Percentiles rank a stretch among this genome's conserved stretches.
These are phyloP conservation scores for Fraxinus anomala DNA, from an alignment of 257 asterid species.

Conservation along the genomic window DNA sequence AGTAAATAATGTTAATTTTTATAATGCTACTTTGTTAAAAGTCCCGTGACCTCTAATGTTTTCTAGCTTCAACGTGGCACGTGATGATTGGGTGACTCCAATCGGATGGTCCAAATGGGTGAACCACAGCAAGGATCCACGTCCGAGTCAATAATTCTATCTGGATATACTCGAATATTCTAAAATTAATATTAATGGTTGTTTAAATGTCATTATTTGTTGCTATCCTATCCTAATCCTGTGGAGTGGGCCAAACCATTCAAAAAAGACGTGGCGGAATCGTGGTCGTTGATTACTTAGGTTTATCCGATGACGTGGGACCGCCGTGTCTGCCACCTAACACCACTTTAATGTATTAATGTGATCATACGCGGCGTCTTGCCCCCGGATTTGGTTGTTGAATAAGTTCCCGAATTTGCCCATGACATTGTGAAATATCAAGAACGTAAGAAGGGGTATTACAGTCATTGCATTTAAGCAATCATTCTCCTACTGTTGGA, in stretches of 20 bases:
- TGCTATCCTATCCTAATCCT: slow-evolving; percentile 38
- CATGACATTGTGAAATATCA: slow-evolving; percentile 10
- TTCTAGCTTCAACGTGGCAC: slow-evolving; percentile 25
- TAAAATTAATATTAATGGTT: background rate
- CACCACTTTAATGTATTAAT: background rate
- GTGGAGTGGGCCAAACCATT: slow-evolving; percentile 31
- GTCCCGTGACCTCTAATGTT: background rate
- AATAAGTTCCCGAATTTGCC: slow-evolving; percentile 28
- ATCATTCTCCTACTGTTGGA: slow-evolving; percentile 23
- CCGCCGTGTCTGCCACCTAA: slow-evolving; percentile 32
- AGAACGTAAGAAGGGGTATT: slow-evolving; percentile 24
- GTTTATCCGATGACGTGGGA: slow-evolving; percentile 49
- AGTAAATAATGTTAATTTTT: too few species aligned
- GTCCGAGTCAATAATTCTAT: slow-evolving; percentile 50
- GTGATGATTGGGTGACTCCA: slow-evolving; percentile 14
- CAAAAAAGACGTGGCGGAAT: slow-evolving; percentile 38
- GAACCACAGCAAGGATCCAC: slow-evolving; percentile 77
- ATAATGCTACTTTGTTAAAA: background rate
- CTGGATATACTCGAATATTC: slow-evolving; percentile 83
- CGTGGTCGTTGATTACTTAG: slow-evolving; percentile 25
- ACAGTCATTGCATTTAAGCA: slow-evolving; percentile 14
- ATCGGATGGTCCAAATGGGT: slow-evolving; percentile 30
- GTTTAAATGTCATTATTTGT: slow-evolving; percentile 12
- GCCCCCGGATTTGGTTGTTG: slow-evolving; percentile 40
- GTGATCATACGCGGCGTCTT: slow-evolving; percentile 70